phyloP scores from a whole-genome alignment of 164 flowering plant species.

The Magnolia kwangsiensis region DNA sequence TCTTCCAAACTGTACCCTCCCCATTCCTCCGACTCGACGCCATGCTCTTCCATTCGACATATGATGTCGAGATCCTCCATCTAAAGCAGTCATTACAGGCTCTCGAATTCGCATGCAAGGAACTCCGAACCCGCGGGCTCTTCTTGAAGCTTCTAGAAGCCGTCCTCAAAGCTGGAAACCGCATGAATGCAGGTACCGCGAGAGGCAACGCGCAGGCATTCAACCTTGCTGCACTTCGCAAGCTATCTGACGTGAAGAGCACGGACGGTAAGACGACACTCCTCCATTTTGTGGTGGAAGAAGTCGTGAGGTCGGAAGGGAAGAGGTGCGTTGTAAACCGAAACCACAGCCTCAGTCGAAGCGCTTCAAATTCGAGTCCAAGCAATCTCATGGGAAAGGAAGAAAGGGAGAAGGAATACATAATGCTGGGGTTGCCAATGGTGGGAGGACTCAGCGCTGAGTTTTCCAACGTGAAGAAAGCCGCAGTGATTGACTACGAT shows the following conservation, averaged over 20 bases:
- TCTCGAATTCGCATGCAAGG: conserved; percentile 62
- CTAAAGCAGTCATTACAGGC: conserved; percentile 48
- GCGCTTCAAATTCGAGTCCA: conserved; percentile 16
- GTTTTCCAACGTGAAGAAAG: conserved; percentile 63
- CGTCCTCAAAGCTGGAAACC: conserved; percentile 80
- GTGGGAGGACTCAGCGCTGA: conserved; percentile 58
- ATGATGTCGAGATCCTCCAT: conserved; percentile 48
- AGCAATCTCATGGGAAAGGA: conserved; percentile 21
- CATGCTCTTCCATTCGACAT: conserved; percentile 51
- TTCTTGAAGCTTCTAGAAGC: conserved; percentile 82
- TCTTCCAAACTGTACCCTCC: conserved; percentile 46
- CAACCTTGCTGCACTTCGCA: conserved; percentile 54
- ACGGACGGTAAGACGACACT: conserved; percentile 76
- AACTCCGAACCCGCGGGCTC: conserved; percentile 60
- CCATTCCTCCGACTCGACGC: conserved; percentile 53
- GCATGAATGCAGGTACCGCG: conserved; percentile 81
- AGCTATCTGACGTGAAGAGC: conserved; percentile 75
- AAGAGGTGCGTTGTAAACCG: conserved; percentile 45
- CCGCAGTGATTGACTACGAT: conserved; percentile 56
- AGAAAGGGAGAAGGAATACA: conserved; percentile 49
- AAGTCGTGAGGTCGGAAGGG: conserved; percentile 71
- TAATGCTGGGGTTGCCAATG: conserved; percentile 53
- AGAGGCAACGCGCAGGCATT: conserved; percentile 86
- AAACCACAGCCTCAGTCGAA: conserved; percentile 28
- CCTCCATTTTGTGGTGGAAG: conserved; percentile 77